Evolutionary conservation across 306 rosid species (phyloP).

Genomic region (Cucumis hystrix): DNA sequence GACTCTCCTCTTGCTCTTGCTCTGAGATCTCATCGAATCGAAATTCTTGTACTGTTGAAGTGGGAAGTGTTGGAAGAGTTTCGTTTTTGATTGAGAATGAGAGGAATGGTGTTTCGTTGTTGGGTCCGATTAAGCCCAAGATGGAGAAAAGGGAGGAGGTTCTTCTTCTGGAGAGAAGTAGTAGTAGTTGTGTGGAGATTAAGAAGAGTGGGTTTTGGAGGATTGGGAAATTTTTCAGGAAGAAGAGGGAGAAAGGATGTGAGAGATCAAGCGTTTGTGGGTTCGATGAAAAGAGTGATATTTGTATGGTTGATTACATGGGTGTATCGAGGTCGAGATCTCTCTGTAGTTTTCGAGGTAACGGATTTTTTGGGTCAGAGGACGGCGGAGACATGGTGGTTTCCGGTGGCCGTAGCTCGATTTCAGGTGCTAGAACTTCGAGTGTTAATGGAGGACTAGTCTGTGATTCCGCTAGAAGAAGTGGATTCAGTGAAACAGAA

Average conservation of each 20-base stretch:
- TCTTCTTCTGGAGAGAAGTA: slow-evolving; percentile 48
- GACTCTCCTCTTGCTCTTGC: slow-evolving; percentile 94
- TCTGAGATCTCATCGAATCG: slow-evolving; percentile 79
- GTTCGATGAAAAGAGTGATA: slow-evolving; percentile 59
- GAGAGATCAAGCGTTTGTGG: slow-evolving; percentile 59
- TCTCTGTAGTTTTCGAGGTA: slow-evolving; percentile 75
- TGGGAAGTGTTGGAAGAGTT: slow-evolving; percentile 85
- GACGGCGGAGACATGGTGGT: slow-evolving; percentile 61
- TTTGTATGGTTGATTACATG: slow-evolving; percentile 42
- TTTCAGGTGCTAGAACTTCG: slow-evolving; percentile 89
- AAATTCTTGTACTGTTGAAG: slow-evolving; percentile 72
- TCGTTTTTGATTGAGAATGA: slow-evolving; percentile 88
- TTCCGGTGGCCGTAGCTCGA: slow-evolving; percentile 84
- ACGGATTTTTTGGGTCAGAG: slow-evolving; percentile 58
- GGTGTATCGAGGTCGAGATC: slow-evolving; percentile 91
- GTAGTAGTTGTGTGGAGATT: slow-evolving; percentile 62
- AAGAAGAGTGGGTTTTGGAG: slow-evolving; percentile 59
- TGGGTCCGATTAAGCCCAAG: slow-evolving; percentile 20
- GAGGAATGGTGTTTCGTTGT: slow-evolving; percentile 21
- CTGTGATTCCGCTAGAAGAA: slow-evolving; percentile 77
- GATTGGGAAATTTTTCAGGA: slow-evolving; percentile 59
- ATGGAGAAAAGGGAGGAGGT: slow-evolving; percentile 33
- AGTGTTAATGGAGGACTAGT: slow-evolving; percentile 65
- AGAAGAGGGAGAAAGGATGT: slow-evolving; percentile 50
- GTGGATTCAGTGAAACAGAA: slow-evolving; percentile 87